Percentiles rank a stretch among this genome's conserved stretches.
phyloP scores from a whole-genome alignment of 1,284 basidiomycete genomes.

The Ustilago lituana region DNA sequence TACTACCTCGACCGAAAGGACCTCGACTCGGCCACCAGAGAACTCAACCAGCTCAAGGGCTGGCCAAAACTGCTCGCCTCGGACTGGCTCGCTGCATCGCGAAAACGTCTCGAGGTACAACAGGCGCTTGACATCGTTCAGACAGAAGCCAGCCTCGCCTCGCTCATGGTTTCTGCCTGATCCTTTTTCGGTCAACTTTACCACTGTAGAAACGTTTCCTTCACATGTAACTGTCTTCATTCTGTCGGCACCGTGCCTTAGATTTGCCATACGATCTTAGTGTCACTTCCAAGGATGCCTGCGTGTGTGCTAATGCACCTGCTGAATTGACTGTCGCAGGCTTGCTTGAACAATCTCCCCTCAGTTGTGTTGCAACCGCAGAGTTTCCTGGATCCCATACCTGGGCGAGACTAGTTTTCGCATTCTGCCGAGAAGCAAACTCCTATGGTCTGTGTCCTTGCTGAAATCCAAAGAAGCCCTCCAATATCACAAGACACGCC shows the following conservation, averaged over 20 bases:
- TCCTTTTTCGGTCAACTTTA: too few species aligned
- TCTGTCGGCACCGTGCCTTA: too few species aligned
- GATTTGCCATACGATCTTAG: too few species aligned
- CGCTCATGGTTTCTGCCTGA: slow-evolving; percentile 69
- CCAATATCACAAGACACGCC: background rate
- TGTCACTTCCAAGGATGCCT: too few species aligned
- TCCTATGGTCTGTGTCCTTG: too few species aligned
- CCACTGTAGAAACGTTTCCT: background rate
- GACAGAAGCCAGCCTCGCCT: slow-evolving; percentile 77
- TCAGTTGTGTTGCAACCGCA: too few species aligned
- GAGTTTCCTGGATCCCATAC: too few species aligned
- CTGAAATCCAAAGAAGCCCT: too few species aligned
- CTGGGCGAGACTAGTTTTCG: too few species aligned
- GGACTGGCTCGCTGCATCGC: slow-evolving; percentile 92
- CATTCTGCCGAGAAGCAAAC: background rate
- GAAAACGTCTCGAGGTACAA: slow-evolving; percentile 87
- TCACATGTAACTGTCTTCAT: background rate
- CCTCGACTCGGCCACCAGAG: slow-evolving; percentile 86
- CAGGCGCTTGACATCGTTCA: slow-evolving; percentile 92
- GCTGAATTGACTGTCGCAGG: too few species aligned
- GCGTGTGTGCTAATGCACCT: too few species aligned
- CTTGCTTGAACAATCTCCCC: too few species aligned
- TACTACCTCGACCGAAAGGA: slow-evolving; percentile 90
- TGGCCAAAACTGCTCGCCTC: slow-evolving; percentile 82
- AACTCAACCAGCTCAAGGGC: slow-evolving; percentile 84